Conservation (phyloP, 192 early-diverging fungal species). For the Thoreauomyces humboldtii region DNA sequence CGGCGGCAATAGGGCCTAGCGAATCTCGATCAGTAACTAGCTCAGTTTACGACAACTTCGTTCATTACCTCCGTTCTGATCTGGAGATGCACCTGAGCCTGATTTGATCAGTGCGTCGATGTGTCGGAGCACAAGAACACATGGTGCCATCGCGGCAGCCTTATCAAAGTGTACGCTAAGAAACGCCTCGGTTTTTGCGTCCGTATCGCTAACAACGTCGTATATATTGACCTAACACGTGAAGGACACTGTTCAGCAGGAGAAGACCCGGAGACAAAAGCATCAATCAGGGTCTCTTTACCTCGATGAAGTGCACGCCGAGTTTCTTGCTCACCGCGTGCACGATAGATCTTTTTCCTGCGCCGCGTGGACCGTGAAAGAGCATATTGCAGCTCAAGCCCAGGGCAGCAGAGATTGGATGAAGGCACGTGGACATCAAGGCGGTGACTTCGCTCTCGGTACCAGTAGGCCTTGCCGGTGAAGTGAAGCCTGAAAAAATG, state of each 20-base stretch:
- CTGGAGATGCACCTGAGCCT: no score
- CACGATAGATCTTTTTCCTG: conserved; percentile 76
- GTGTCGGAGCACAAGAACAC: conserved; percentile 74
- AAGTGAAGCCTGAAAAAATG: no score
- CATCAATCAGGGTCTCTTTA: no score
- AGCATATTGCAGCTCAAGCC: conserved; percentile 69
- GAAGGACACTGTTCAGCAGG: no score
- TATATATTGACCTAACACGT: conserved; percentile 65
- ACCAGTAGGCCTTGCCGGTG: no score
- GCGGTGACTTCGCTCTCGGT: neutral
- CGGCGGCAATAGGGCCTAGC: no score
- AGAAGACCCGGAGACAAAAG: neutral
- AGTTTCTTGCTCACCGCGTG: conserved; percentile 63
- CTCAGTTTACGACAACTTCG: no score
- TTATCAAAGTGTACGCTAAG: conserved; percentile 77
- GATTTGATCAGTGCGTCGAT: conserved; percentile 77
- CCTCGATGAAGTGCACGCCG: conserved; percentile 75
- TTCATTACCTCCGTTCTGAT: no score
- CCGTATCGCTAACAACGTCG: conserved; percentile 74
- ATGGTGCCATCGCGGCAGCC: conserved; percentile 73
- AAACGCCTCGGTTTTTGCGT: conserved; percentile 73
- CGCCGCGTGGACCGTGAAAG: conserved; percentile 77
- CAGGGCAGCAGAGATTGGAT: conserved; percentile 68
- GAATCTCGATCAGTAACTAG: no score
- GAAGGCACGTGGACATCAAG: conserved; percentile 48